Evolutionary conservation across 306 rosid species (phyloP).

Genomic region (Mimosa pudica): DNA sequence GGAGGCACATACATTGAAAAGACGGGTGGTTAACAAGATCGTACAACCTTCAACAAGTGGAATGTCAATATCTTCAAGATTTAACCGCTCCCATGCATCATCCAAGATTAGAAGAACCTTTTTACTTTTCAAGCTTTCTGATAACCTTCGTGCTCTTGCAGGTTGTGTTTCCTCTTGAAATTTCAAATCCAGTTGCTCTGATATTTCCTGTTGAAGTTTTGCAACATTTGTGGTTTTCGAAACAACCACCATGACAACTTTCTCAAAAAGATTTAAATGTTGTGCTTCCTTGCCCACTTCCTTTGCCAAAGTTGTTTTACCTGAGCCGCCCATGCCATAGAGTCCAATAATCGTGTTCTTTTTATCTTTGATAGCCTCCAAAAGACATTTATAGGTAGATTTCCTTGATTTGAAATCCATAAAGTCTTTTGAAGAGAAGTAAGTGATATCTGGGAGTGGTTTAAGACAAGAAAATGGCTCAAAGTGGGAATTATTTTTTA

Average conservation of each 20-base stretch:
- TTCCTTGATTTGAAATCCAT: neutral
- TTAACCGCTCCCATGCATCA: neutral
- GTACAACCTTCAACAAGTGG: neutral
- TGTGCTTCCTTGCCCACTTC: neutral
- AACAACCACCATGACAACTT: neutral
- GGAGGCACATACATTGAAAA: accelerated
- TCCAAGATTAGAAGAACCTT: conserved; percentile 9
- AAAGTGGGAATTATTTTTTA: neutral
- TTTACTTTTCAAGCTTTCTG: accelerated
- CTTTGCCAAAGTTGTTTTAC: conserved; percentile 10
- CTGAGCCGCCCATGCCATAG: conserved; percentile 11
- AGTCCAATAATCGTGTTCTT: neutral
- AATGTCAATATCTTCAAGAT: neutral
- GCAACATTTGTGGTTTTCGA: neutral
- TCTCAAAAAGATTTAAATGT: neutral
- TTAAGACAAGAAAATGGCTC: neutral
- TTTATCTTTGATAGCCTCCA: neutral
- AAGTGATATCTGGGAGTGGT: neutral
- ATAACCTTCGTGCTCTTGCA: neutral
- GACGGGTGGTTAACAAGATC: neutral
- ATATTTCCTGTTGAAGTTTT: neutral
- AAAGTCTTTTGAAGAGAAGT: neutral
- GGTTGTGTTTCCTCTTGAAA: neutral
- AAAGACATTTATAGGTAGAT: neutral
- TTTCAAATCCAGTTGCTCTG: neutral